Evolutionary conservation across 352 stramenopile species (phyloP), one percentile per base, ranked within the genome.

Genomic region (Phytophthora pistaciae): DNA sequence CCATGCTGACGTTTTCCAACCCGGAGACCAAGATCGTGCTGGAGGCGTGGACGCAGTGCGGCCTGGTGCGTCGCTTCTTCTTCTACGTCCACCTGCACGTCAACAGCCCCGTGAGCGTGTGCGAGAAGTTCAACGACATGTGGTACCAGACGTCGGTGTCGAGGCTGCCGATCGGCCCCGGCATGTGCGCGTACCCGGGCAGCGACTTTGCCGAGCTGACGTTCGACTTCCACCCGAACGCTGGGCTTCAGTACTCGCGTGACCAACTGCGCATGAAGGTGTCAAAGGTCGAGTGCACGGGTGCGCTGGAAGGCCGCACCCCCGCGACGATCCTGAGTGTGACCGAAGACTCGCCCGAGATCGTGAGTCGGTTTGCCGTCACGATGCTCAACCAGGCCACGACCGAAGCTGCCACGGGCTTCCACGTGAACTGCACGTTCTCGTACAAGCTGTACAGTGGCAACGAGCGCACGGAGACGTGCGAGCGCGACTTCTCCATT

Each of bases 201-300:
- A 92, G 82, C 25, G 82, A 92, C 60, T 92, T 92, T 64, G 83
- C 80, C 6, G 79, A 90, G 69, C 63, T 92, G 20, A 91, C 83
- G 50, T 92, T 92, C 46, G 73, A 90, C 55, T 92, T 83, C 65
- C 72, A 87, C 56, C 78, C 82, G 9, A 83, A 84, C 49, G 68
- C 68, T 9, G 83, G 81, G 10, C 63, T 91, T 6, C 53, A 71
- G 40, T 83, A 83, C 38, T 75, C 64, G n/a, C 72, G 68, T 14
- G 72, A 80, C 16, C 64, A 76, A 14, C 55, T 88, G 42, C 48
- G 61, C 5, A 76, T 81, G 75, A 76, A 79, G 40, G 69, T 90
- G 42, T 73, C 75, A 10, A 54, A 84, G 40, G 79, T 93, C 9
- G 44, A 65, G 54, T 94, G 84, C 49, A 42, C 52, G 0, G 59